Base-by-base conservation (phyloP, 495 filamentous ascomycete genomes). In the Elasticomyces elasticus region DNA sequence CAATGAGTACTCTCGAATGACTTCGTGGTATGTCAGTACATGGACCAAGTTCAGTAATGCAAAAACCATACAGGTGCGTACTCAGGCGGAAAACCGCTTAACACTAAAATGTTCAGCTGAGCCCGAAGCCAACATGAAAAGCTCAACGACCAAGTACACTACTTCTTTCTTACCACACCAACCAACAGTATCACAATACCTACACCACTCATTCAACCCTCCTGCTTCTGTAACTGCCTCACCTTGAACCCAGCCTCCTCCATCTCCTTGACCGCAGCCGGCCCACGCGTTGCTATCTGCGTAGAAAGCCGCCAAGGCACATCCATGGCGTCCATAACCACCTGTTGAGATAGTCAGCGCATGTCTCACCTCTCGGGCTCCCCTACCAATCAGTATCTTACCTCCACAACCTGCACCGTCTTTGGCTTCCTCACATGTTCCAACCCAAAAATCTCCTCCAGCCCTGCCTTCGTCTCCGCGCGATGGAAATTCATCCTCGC, bases 271-370 rank as follows among this genome's bases (percentile, higher is more conserved):
- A 56, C 56, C 33, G 50, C 46, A 20, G 52, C 54, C 49, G 59
- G 51, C 13, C 67, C 68, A 11, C 68, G 27, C 22, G 35, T 55
- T 17, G 63, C 64, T 5, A 71, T 31, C 59, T 62, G 60, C 37
- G 52, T 50, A 0, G 24, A 46, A 11, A 71, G 49, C 48, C 57
- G 22, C 68, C 64, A 66, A n/a, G 67, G 55, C 49, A 62, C 62
- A 58, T 71, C 68, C 42, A 68, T 50, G 55, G 55, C 63, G 23
- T 66, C 63, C 50, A 70, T 59, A 50, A 70, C 55, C 12, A 70
- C 30, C n/a, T n/a, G n/a, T n/a, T n/a, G n/a, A n/a, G n/a, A n/a
- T n/a, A n/a, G n/a, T n/a, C n/a, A n/a, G n/a, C n/a, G n/a, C n/a
- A n/a, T n/a, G n/a, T n/a, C n/a, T n/a, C n/a, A n/a, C n/a, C n/a